Conservation (phyloP, 352 stramenopile species). For the Phytophthora ohioensis region DNA sequence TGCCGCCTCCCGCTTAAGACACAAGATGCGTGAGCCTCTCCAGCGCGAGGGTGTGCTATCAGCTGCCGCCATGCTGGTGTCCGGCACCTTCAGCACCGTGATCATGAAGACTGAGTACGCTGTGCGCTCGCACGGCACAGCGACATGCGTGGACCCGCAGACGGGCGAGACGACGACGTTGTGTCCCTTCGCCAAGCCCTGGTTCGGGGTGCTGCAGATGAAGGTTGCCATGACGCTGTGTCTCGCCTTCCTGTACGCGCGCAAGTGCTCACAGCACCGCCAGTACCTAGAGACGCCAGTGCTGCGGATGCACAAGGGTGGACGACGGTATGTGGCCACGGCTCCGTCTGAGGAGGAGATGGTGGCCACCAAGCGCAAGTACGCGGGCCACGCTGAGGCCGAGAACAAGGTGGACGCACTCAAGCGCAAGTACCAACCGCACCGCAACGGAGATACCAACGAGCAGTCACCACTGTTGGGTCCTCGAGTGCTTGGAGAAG, state of each 20-base stretch:
- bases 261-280: slow-evolving; percentile 60
- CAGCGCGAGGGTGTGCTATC: slow-evolving; percentile 61
- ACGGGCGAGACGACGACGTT: slow-evolving; percentile 52
- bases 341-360: slow-evolving; percentile 46
- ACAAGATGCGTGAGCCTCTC: slow-evolving; percentile 32
- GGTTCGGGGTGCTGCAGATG: slow-evolving; percentile 89
- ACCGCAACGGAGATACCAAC: slow-evolving; percentile 23
- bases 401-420: slow-evolving; percentile 50
- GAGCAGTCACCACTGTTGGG: slow-evolving; percentile 49
- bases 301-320: slow-evolving; percentile 68
- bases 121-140: slow-evolving; percentile 60
- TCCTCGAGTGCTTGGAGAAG: slow-evolving; percentile 15
- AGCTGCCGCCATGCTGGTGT: slow-evolving; percentile 75
- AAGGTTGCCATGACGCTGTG: slow-evolving; percentile 86
- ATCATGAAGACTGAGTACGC: slow-evolving; percentile 90
- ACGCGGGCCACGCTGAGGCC: slow-evolving; percentile 45
- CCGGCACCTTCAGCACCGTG: slow-evolving; percentile 86
- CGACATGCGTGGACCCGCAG: slow-evolving; percentile 58
- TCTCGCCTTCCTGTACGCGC: slow-evolving; percentile 78
- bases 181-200: slow-evolving; percentile 88
- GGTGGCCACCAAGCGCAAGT: slow-evolving; percentile 53
- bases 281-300: slow-evolving; percentile 78
- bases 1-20: background rate
- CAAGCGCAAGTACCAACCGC: slow-evolving; percentile 47
- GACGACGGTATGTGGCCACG: slow-evolving; percentile 66